phyloP scores from a whole-genome alignment of 225 moss, liverwort and hornwort genomes.

The Neckera pumila region DNA sequence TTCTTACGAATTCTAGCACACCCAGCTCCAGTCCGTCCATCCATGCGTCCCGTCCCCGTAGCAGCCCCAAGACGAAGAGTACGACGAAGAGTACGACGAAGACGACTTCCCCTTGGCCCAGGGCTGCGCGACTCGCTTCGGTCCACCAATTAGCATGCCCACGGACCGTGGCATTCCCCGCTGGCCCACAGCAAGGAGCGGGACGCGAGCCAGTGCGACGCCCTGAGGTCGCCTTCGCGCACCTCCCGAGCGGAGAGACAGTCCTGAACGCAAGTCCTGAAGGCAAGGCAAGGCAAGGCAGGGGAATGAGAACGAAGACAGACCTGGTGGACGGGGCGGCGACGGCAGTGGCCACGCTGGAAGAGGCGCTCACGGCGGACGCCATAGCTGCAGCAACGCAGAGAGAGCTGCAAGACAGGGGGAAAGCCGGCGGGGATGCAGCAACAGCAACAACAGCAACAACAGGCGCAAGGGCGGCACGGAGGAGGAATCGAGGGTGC shows the following conservation, averaged over 20 bases:
- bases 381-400: constrained; percentile 30
- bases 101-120: not conserved
- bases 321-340: constrained; percentile 54
- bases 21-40: not conserved
- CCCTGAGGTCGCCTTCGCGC: not conserved
- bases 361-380: constrained; percentile 46
- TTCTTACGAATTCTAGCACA: not conserved
- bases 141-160: not conserved
- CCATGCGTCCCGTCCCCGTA: not conserved
- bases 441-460: not conserved
- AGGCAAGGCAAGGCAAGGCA: not conserved
- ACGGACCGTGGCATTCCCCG: not conserved
- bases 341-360: constrained; percentile 30
- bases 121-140: not conserved
- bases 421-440: not conserved
- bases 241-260: not conserved
- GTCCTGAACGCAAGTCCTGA: not conserved
- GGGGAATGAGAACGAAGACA: not conserved
- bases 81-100: too few species aligned
- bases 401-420: not conserved
- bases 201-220: too few species aligned
- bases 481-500: not conserved
- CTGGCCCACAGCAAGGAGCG: not conserved
- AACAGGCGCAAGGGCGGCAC: too few species aligned
- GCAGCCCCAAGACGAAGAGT: not conserved